Evolutionary conservation across 352 stramenopile genomes (phyloP), one percentile per base, ranked within the genome.

Genomic region (Aphanomyces stellatus): DNA sequence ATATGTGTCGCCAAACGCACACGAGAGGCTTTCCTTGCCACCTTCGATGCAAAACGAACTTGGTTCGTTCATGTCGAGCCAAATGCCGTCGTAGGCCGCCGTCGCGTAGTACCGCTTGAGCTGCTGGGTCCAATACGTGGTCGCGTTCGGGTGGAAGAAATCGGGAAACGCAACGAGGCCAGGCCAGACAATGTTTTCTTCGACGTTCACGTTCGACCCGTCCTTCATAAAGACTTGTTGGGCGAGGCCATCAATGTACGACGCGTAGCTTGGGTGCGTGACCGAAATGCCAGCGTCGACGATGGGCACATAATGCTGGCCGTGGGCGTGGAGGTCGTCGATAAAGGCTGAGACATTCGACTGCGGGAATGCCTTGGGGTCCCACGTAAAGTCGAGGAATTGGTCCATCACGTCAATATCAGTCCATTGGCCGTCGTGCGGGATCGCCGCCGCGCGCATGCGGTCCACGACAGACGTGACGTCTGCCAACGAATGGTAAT

Each of bases 1-100:
- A 74, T 28, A 40, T 42, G 40, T 33, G 37, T 67, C 55, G 24
- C 34, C 4, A 53, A 42, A 24, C 27, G 4, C 25, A 49, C 80
- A 88, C 17, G 76, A 71, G 22, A 84, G 68, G 11, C 68, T 65
- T 51, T 85, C 41, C 11, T 61, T 71, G 4, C 76, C 73, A 37
- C 84, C 60, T 27, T 59, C 65, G 43, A 73, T 71, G 62, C 85
- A 95, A 28, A 78, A 72, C 51, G 78, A 88, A 25, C 77, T 88
- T 3, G 83, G 80, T 31, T 96, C 87, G 62, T 95, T 92, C 65
- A 77, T 82, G 41, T 96, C 80, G 6, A 96, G 71, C 88, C 87
- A 96, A 30, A 96, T 65, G 0, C 88, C 87, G 56, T 96, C 87
- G 10, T 89, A 93, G 15, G 75, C 72, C 22, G 89, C 66, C 17